Percentiles rank a stretch among this genome's conserved stretches.
These are phyloP conservation scores for Kodamaea lidongshanica DNA, from an alignment of 805 yeast species.

Conservation along the genomic window DNA sequence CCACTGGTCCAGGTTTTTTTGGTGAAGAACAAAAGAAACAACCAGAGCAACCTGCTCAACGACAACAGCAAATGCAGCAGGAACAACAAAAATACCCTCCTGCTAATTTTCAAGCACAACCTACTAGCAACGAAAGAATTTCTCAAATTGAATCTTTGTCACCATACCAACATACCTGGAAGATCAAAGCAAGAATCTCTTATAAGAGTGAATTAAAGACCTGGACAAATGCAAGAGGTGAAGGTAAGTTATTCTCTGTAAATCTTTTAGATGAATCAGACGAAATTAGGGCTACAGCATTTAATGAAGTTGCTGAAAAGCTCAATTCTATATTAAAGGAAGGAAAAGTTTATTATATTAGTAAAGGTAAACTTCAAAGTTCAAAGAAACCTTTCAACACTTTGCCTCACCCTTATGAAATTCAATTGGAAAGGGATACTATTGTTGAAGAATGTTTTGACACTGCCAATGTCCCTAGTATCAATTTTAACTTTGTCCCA, in stretches of 20 bases:
- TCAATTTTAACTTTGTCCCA: conserved; percentile 69
- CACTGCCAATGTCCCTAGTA: conserved; percentile 63
- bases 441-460: conserved; percentile 62
- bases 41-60: conserved; percentile 8
- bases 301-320: conserved; percentile 78
- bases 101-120: conserved; percentile 2
- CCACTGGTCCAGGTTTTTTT: conserved; percentile 9
- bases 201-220: conserved; percentile 82
- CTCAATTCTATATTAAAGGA: conserved; percentile 73
- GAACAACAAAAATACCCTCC: conserved; percentile 7
- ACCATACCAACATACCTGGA: conserved; percentile 88
- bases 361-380: conserved; percentile 72
- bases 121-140: conserved; percentile 29
- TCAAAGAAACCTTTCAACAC: conserved; percentile 84
- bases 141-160: conserved; percentile 81
- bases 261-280: conserved; percentile 90
- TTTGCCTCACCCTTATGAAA: conserved; percentile 83
- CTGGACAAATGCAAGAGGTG: conserved; percentile 82
- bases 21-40: conserved; percentile 8
- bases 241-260: conserved; percentile 84
- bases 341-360: conserved; percentile 80
- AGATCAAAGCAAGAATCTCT: conserved; percentile 87
- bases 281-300: conserved; percentile 93
- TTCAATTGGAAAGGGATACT: conserved; percentile 74
- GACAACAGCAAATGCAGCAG: conserved; percentile 6